phyloP scores from a whole-genome alignment of 2,329 filamentous ascomycete genomes.

The Alternaria sp. region DNA sequence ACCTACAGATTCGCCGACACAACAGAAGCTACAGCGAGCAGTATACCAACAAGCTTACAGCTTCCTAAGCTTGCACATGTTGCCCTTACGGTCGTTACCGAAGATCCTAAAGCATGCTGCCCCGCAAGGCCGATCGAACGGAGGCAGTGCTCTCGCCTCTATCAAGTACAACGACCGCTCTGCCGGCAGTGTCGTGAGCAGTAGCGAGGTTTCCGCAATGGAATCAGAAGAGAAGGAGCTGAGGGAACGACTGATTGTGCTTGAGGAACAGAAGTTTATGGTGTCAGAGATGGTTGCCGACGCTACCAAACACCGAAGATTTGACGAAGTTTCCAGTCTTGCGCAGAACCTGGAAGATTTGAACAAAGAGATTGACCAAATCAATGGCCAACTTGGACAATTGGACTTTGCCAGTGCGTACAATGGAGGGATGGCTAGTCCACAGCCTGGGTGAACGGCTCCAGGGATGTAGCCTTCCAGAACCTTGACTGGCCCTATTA shows the following conservation, averaged over 20 bases:
- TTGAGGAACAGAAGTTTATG: constrained; percentile 92
- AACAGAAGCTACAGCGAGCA: constrained; percentile 78
- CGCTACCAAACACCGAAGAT: constrained; percentile 77
- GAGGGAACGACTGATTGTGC: constrained; percentile 78
- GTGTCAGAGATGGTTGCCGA: constrained; percentile 84
- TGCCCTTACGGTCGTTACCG: constrained; percentile 71
- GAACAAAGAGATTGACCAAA: constrained; percentile 75
- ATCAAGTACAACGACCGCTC: constrained; percentile 67
- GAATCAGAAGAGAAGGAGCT: constrained; percentile 86
- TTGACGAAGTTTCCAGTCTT: constrained; percentile 85
- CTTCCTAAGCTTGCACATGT: constrained; percentile 90
- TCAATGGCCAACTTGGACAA: constrained; percentile 70
- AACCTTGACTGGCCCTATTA: background rate
- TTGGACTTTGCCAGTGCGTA: constrained; percentile 70
- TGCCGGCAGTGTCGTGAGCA: constrained; percentile 63
- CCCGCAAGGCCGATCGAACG: constrained; percentile 56
- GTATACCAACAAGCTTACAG: constrained; percentile 82
- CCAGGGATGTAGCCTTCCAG: background rate
- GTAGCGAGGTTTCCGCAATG: constrained; percentile 69
- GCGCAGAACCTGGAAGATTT: constrained; percentile 84
- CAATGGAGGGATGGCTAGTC: constrained; percentile 37
- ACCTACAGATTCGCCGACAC: constrained; percentile 74
- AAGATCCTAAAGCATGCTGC: constrained; percentile 64
- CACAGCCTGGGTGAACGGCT: constrained; percentile 32
- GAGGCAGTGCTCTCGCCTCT: constrained; percentile 60